Conservation (phyloP, 2,329 filamentous ascomycete genomes). For the Rachicladosporium sp. region DNA sequence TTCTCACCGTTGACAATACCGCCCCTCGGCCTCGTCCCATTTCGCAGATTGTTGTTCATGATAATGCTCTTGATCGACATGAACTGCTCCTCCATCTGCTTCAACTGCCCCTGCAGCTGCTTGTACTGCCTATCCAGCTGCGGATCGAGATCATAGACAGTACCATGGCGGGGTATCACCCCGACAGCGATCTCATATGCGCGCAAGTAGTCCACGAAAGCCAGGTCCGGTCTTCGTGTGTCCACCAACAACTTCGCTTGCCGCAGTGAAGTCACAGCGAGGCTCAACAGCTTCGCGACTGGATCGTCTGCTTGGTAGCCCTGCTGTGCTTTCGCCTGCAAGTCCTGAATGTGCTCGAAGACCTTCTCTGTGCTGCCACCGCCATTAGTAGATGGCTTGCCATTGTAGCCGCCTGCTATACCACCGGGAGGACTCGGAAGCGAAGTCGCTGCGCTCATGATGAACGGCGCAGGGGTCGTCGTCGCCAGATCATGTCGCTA, state of each 20-base stretch:
- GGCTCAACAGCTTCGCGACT: conserved; percentile 25
- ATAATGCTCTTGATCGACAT: conserved; percentile 39
- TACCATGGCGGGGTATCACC: conserved; percentile 54
- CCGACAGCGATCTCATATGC: conserved; percentile 70
- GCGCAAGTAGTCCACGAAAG: conserved; percentile 72
- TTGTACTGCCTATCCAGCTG: conserved; percentile 26
- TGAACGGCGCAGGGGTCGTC: neutral
- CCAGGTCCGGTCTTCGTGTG: conserved; percentile 51
- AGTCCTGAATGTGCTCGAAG: conserved; percentile 31
- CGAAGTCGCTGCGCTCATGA: conserved; percentile 21
- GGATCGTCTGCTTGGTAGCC: conserved; percentile 17
- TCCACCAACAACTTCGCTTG: conserved; percentile 48
- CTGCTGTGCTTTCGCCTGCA: conserved; percentile 27
- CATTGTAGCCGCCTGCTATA: conserved; percentile 5
- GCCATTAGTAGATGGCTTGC: conserved; percentile 6
- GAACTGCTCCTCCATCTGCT: conserved; percentile 29
- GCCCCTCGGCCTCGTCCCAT: conserved; percentile 30
- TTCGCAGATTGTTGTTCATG: conserved; percentile 40
- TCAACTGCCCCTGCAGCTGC: conserved; percentile 20
- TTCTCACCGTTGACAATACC: neutral
- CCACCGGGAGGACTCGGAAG: conserved; percentile 4
- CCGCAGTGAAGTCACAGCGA: conserved; percentile 29
- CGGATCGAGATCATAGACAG: conserved; percentile 4
- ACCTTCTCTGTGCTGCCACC: conserved; percentile 9
- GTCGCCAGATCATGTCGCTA: too few relatives aligned